Evolutionary conservation across 31 red algal genomes (phyloP).

Genomic region (Porphyra umbilicalis): DNA sequence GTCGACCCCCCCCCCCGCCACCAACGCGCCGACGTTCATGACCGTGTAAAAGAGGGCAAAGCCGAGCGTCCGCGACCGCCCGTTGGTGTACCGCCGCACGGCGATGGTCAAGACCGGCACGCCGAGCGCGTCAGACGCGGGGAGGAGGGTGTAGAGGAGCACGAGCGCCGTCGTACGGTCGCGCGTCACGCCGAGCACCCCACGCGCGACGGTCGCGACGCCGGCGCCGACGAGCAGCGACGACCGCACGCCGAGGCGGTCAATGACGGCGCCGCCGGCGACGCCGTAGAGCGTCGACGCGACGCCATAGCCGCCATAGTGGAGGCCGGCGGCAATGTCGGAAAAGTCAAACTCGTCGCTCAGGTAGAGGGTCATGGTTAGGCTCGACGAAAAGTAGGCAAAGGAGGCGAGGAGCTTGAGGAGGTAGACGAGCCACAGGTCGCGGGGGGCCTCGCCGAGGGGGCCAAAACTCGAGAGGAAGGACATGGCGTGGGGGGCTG

Average conservation of each 20-base stretch:
- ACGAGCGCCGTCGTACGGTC: neutral
- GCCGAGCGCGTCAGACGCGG: conserved; percentile 31
- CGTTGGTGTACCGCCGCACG: conserved; percentile 27
- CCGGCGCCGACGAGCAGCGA: conserved; percentile 16
- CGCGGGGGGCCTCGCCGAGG: conserved; percentile 11
- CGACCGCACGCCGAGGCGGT: conserved; percentile 21
- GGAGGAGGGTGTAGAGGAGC: conserved; percentile 17
- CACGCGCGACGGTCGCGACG: conserved; percentile 8
- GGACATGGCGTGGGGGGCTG: neutral
- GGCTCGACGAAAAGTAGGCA: conserved; percentile 23
- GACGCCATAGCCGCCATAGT: conserved; percentile 38
- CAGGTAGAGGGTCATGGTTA: conserved; percentile 20
- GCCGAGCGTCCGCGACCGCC: conserved; percentile 13
- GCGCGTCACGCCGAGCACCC: neutral
- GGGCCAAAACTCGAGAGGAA: neutral
- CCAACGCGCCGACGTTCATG: conserved; percentile 31
- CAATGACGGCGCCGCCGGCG: conserved; percentile 17
- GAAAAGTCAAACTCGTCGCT: conserved; percentile 3
- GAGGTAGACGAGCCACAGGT: conserved; percentile 33
- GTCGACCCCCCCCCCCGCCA: conserved; percentile 19
- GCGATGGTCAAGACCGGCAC: conserved; percentile 36
- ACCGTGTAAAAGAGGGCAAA: conserved; percentile 32
- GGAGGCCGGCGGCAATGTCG: conserved; percentile 14
- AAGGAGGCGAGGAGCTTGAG: conserved; percentile 38
- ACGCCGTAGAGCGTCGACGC: conserved; percentile 16